phyloP scores from a whole-genome alignment of 306 rosid genomes.

The Rosa multiflora region DNA sequence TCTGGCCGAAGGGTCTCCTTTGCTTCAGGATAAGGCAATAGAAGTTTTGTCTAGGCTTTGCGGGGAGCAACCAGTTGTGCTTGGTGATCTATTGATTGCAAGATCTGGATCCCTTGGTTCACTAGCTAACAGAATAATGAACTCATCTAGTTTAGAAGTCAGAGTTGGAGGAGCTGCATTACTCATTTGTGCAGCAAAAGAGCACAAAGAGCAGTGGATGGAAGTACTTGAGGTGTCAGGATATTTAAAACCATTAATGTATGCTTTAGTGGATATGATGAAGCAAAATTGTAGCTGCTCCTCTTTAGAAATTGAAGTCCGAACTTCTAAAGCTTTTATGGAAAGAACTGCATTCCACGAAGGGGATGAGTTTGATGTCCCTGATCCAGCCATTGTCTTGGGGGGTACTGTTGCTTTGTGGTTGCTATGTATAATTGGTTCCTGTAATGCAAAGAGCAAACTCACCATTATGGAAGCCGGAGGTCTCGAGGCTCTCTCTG shows the following conservation, averaged over 20 bases:
- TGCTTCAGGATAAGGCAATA: constrained; percentile 81
- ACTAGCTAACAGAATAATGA: constrained; percentile 72
- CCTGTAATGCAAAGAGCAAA: constrained; percentile 57
- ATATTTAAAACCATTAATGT: constrained; percentile 50
- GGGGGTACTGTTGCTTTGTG: constrained; percentile 81
- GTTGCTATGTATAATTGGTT: constrained; percentile 77
- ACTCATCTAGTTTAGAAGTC: constrained; percentile 74
- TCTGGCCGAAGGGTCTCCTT: constrained; percentile 81
- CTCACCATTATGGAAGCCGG: constrained; percentile 70
- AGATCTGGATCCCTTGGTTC: constrained; percentile 62
- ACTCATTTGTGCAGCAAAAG: constrained; percentile 79
- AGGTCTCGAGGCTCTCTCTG: constrained; percentile 77
- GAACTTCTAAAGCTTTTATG: constrained; percentile 60
- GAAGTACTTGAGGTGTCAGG: constrained; percentile 73
- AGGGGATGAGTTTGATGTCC: constrained; percentile 60
- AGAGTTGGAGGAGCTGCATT: constrained; percentile 77
- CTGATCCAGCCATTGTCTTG: constrained; percentile 64
- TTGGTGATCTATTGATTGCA: constrained; percentile 63
- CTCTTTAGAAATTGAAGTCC: constrained; percentile 60
- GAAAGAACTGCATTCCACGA: constrained; percentile 71
- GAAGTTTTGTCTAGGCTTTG: constrained; percentile 87
- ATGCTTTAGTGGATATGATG: constrained; percentile 76
- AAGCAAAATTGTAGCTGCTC: constrained; percentile 53
- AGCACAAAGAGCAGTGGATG: constrained; percentile 62
- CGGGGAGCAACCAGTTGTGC: constrained; percentile 60